A percentile compares a stretch with the other conserved stretches of the same genome.
Conservation (phyloP, 2,329 filamentous ascomycete genomes). For the Peltaster fructicola region DNA sequence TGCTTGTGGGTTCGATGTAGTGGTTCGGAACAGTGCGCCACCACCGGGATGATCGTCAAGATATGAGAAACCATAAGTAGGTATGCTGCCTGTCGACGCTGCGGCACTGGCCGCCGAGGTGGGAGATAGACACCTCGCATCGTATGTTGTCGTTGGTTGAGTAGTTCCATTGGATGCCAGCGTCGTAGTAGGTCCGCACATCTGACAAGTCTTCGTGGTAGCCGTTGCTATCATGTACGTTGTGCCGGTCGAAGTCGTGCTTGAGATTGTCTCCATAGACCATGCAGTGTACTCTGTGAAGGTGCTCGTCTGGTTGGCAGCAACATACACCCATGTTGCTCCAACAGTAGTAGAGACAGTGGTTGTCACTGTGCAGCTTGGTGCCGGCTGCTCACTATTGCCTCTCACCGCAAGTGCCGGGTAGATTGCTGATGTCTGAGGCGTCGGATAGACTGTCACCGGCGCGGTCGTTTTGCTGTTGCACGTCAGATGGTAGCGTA, state of each 20-base stretch:
- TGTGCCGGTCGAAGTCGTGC: conserved; percentile 13
- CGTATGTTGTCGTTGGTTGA: conserved; percentile 12
- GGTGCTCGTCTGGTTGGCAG: conserved; percentile 12
- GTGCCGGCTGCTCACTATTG: no score
- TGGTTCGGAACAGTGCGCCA: conserved; percentile 14
- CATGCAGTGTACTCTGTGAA: conserved; percentile 15
- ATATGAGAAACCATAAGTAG: conserved; percentile 12
- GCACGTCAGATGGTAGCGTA: no score
- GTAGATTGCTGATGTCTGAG: conserved; percentile 3
- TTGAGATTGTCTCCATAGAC: conserved; percentile 14
- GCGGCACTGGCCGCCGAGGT: conserved; percentile 12
- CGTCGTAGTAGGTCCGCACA: conserved; percentile 10
- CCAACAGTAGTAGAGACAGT: conserved; percentile 15
- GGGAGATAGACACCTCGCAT: conserved; percentile 16
- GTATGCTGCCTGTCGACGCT: conserved; percentile 6
- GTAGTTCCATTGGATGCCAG: conserved; percentile 6
- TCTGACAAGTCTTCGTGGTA: conserved; percentile 7
- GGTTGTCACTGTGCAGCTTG: conserved; percentile 14
- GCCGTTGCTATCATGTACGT: conserved; percentile 15
- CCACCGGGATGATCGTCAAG: no score
- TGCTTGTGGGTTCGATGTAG: conserved; percentile 11
- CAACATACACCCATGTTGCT: conserved; percentile 12
- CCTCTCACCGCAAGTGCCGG: background rate
- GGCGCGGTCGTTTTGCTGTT: no score
- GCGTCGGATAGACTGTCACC: conserved; percentile 11